Conservation (phyloP, 2,329 filamentous ascomycete genomes). For the Ustulina deusta region DNA sequence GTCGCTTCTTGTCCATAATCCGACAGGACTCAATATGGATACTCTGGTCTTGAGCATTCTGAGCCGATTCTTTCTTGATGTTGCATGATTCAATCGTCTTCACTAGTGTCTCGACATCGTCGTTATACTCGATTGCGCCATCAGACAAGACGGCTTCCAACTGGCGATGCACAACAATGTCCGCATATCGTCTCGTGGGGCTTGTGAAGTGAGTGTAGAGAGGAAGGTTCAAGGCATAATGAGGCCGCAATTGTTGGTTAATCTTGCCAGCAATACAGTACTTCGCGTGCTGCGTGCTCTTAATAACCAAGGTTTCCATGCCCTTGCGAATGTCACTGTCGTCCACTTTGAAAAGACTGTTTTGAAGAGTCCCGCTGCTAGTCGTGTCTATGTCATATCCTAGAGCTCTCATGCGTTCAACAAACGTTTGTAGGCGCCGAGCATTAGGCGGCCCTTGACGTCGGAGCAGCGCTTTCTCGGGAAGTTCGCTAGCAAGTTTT, state of each 20-base stretch:
- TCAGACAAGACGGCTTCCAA: constrained; percentile 87
- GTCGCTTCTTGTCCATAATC: constrained; percentile 90
- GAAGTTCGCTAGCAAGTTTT: constrained; percentile 80
- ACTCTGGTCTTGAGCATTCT: constrained; percentile 97
- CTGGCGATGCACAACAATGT: constrained; percentile 95
- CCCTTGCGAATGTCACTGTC: constrained; percentile 92
- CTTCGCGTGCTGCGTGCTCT: constrained; percentile 96
- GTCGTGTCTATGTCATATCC: constrained; percentile 90
- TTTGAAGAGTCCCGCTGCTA: constrained; percentile 91
- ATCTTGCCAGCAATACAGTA: constrained; percentile 90
- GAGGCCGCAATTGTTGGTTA: constrained; percentile 79
- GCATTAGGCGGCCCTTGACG: constrained; percentile 87
- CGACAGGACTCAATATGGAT: constrained; percentile 98
- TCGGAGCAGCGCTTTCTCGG: constrained; percentile 92
- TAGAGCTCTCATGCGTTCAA: constrained; percentile 90
- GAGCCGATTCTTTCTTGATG: constrained; percentile 98
- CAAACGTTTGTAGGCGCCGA: constrained; percentile 88
- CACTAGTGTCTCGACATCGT: constrained; percentile 86
- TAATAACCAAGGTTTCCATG: constrained; percentile 95
- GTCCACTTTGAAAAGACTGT: constrained; percentile 93
- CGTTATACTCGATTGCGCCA: constrained; percentile 83
- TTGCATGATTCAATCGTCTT: constrained; percentile 98
- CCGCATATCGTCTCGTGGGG: constrained; percentile 92
- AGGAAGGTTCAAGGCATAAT: constrained; percentile 93
- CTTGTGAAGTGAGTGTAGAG: constrained; percentile 98